Evolutionary conservation across 2,329 filamentous ascomycete species (phyloP), one percentile per base, ranked within the genome.

Genomic region (Botrytis elliptica): DNA sequence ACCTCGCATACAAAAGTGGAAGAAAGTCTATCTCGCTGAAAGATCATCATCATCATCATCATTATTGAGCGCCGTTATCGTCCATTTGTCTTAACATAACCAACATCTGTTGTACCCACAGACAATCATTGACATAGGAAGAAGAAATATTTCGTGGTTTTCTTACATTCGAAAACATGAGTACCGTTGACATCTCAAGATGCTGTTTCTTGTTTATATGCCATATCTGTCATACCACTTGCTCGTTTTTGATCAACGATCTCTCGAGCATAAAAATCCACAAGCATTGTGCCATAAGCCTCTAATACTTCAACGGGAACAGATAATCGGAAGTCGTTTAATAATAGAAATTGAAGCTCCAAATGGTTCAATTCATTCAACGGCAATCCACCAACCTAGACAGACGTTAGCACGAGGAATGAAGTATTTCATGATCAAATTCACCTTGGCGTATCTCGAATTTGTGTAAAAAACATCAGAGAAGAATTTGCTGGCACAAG

Each of bases 391-490:
- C 96, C 96, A 80, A 99, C 96, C 95, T 99, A 76, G 68, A 70
- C 46, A 44, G 46, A 70, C 0, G 36, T 67, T 40, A 66, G 69
- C 52, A 3, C 42, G 18, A 33, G 20, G 9, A 38, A 44, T n/a
- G 14, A 18, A 66, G n/a, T 70, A n/a, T 66, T 33, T 38, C 57
- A 25, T 55, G 42, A 44, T 49, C 73, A 33, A 40, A 64, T 49
- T 84, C 87, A 97, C 96, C 92, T 98, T 99, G 75, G 96, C 96
- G 82, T 99, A 99, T 90, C 96, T 90, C 72, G 96, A 98, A 83
- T 99, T 99, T 16, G 96, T 99, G 82, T 98, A 99, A 80, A 99
- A 99, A 59, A 98, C 95, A 84, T 99, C 89, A 8, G 95, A 98
- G 84, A 99, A 99, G 87, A 98, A 99, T 83, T 99, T 99, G 88